Evolutionary conservation across 345 rosid genomes (phyloP).

Genomic region (Reutealis trisperma): DNA sequence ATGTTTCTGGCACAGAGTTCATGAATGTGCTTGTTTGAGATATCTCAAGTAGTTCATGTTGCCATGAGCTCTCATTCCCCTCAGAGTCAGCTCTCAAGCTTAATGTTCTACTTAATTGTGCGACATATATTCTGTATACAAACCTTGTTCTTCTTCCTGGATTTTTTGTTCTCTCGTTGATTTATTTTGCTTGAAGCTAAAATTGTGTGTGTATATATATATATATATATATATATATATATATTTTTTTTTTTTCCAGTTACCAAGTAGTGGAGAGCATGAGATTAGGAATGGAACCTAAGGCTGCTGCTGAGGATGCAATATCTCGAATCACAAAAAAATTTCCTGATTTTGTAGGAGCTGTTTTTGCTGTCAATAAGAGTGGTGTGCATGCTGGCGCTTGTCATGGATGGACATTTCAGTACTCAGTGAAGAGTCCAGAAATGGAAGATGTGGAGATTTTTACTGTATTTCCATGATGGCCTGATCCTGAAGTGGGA

Average conservation of each 20-base stretch:
- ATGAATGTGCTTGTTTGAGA: not conserved
- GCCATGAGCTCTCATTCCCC: not conserved
- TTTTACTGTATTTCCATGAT: conserved; percentile 66
- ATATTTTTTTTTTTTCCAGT: conserved; percentile 39
- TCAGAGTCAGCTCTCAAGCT: not conserved
- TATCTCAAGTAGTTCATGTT: not conserved
- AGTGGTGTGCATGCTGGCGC: conserved; percentile 79
- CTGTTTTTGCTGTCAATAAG: conserved; percentile 76
- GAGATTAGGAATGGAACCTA: conserved; percentile 90
- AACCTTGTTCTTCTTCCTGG: not conserved
- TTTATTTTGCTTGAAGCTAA: not conserved
- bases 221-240: too few relatives aligned
- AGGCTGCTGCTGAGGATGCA: conserved; percentile 76
- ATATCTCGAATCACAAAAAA: conserved; percentile 68
- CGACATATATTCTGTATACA: not conserved
- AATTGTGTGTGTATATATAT: too few relatives aligned
- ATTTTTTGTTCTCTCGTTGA: not conserved
- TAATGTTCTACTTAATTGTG: not conserved
- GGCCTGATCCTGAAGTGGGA: conserved; percentile 26
- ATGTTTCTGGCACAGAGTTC: not conserved
- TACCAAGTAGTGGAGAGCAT: conserved; percentile 95
- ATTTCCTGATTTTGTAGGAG: conserved; percentile 83
- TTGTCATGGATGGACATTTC: conserved; percentile 93
- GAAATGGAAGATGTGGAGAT: conserved; percentile 70
- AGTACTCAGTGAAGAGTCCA: conserved; percentile 68